A percentile compares a stretch with the other conserved stretches of the same genome.
Conservation (phyloP, 2,329 filamentous ascomycete genomes). For the Fusarium redolens region DNA sequence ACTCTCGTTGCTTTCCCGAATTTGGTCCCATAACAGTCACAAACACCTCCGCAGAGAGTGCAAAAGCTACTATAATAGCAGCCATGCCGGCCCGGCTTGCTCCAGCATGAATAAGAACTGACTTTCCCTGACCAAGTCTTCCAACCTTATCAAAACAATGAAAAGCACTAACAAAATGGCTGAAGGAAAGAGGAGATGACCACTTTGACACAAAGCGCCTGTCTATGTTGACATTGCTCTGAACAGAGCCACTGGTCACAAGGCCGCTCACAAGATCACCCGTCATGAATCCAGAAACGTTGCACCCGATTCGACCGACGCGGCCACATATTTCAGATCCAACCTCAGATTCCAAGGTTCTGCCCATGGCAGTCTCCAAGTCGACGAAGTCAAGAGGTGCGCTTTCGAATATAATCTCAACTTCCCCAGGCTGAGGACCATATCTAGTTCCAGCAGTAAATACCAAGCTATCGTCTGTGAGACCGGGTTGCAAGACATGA, state of each 20-base stretch:
- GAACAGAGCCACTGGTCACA: conserved; percentile 50
- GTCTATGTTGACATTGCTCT: conserved; percentile 50
- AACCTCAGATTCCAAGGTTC: conserved; percentile 46
- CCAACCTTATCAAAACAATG: conserved; percentile 55
- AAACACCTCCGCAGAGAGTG: conserved; percentile 55
- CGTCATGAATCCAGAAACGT: conserved; percentile 46
- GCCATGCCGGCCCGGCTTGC: conserved; percentile 58
- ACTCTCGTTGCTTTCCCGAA: conserved; percentile 49
- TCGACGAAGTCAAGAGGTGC: conserved; percentile 53
- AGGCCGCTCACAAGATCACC: conserved; percentile 59
- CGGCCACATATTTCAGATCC: conserved; percentile 57
- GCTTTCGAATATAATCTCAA: conserved; percentile 55
- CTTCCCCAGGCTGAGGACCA: conserved; percentile 47
- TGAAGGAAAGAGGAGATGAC: conserved; percentile 48
- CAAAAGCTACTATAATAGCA: conserved; percentile 55
- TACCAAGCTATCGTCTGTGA: conserved; percentile 40
- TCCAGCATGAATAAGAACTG: conserved; percentile 58
- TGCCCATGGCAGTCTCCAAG: conserved; percentile 50
- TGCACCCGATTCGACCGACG: conserved; percentile 50
- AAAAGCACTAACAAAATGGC: conserved; percentile 55
- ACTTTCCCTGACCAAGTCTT: conserved; percentile 42
- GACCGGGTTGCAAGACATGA: conserved; percentile 41
- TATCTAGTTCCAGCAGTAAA: conserved; percentile 38
- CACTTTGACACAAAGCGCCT: conserved; percentile 51
- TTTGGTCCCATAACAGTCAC: conserved; percentile 52